Evolutionary conservation across 1,139 yeast genomes (phyloP), one percentile per base, ranked within the genome.

Genomic region (Wickerhamiella infanticola): DNA sequence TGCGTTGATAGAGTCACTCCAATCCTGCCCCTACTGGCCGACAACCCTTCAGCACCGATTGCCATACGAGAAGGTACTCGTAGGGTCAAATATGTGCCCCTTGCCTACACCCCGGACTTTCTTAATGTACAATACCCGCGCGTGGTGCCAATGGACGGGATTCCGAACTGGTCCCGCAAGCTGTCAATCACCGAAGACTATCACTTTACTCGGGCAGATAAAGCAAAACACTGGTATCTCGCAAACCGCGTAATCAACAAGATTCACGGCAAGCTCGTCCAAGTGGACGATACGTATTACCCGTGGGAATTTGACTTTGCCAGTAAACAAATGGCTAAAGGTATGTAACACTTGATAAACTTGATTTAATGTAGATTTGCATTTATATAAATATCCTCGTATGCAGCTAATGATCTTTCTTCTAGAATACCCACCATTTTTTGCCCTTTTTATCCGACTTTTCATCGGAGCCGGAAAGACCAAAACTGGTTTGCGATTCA

Each of bases 11-110:
- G 33, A 3, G n/a, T 6, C 3, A 58, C 55, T 3, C 83, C 85
- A 0, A 51, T 79, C 3, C 53, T 69, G 42, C 88, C 90, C 0
- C 59, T 81, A 39, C 60, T 75, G 26, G 79, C 84, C 0, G 85
- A 79, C 51, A 70, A 39, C 6, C 39, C 40, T 26, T 24, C 8
- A 31, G 24, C 37, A 11, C 24, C 45, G 23, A 40, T 49, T 37
- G n/a, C 40, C 33, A 51, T 47, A 29, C 49, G 53, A 24, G 43
- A 52, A 39, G 48, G 56, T 3, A 24, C 50, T 4, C 58, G 63
- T 23, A 46, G 63, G 4, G 58, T 68, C 5, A 77, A 75, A 52
- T 66, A 74, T 39, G 70, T 79, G 11, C 86, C 86, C 0, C 77
- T 73, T 52, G 56, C 79, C 39, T 67, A 73, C 27, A 74, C 85